Percentiles rank a stretch among this genome's conserved stretches.
Conservation (phyloP, 192 early-diverging fungal genomes). For the Spizellomyces punctatus region DNA sequence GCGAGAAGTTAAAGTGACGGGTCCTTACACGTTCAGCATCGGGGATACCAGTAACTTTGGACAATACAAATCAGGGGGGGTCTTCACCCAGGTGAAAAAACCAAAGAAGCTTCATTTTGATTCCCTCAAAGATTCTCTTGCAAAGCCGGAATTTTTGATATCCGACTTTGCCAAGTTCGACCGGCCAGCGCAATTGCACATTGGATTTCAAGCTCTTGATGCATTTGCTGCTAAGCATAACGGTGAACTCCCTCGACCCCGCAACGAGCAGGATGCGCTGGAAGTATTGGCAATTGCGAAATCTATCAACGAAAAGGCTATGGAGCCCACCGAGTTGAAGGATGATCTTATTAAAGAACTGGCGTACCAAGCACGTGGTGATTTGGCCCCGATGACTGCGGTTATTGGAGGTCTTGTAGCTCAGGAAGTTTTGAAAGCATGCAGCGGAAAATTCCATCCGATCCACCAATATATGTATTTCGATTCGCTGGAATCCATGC, state of each 20-base stretch:
- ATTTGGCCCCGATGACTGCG: constrained; percentile 92
- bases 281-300: constrained; percentile 74
- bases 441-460: constrained; percentile 94
- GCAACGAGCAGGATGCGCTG: constrained; percentile 83
- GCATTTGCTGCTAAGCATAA: constrained; percentile 61
- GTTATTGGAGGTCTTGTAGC: constrained; percentile 96
- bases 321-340: constrained; percentile 72
- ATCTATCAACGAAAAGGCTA: constrained; percentile 64
- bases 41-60: constrained; percentile 82
- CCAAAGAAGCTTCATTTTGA: constrained; percentile 82
- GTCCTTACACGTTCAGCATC: constrained; percentile 97
- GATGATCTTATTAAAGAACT: constrained; percentile 88
- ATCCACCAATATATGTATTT: constrained; percentile 94
- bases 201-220: constrained; percentile 95
- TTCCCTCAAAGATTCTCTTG: constrained; percentile 73
- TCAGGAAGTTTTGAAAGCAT: constrained; percentile 99
- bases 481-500: constrained; percentile 95
- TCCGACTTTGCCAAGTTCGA: constrained; percentile 99
- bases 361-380: constrained; percentile 85
- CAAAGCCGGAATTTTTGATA: constrained; percentile 79
- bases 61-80: constrained; percentile 78
- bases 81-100: constrained; percentile 96
- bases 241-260: constrained; percentile 79
- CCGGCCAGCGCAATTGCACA: constrained; percentile 87
- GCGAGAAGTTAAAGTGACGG: constrained; percentile 74